Evolutionary conservation across 78 protist genomes (phyloP), one percentile per base, ranked within the genome.

Genomic region (Polysphondylium violaceum): DNA sequence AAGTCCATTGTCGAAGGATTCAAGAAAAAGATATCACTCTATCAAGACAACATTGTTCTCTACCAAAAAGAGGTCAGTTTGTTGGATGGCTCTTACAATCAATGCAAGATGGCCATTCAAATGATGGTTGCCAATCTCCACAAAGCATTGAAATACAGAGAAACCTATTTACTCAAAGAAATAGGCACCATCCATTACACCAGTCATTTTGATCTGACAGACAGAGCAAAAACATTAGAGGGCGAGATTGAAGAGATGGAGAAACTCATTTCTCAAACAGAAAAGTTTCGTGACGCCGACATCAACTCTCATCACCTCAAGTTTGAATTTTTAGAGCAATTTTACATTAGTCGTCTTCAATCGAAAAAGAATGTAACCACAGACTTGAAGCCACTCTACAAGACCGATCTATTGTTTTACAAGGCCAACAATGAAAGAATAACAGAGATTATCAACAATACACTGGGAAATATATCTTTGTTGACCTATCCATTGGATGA

Each of bases 401-500:
- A 65, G 40, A 65, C 73, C 3, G 73, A 65, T 1, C 50, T 65
- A 11, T 65, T 65, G 40, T 65, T 65, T 11, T 65, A 65, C 17
- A 65, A 65, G 40, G 73, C 73, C 33, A 65, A 65, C 17, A 65
- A 65, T n/a, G 73, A 65, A 5, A 44, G 73, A 38, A 33, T 65
- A 0, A 21, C 73, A 0, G 73, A 65, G 16, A 65, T 65, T 27
- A 65, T 65, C 0, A 38, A 33, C 2, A 7, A 11, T 3, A 65
- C 51, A 21, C 25, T 65, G 7, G 73, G 73, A 38, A 65, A 65
- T 7, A 65, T 65, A 33, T 65, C 73, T 16, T 19, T 65, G 8
- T 36, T 65, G 27, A n/a, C 73, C 4, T 65, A 38, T 38, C 51
- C 51, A 51, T 35, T 78, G 67, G 88, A 78, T 38, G 76, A 78